Percentiles rank a stretch among this genome's conserved stretches.
Evolutionary conservation across 306 rosid genomes (phyloP).

Genomic region (Comarum palustre): DNA sequence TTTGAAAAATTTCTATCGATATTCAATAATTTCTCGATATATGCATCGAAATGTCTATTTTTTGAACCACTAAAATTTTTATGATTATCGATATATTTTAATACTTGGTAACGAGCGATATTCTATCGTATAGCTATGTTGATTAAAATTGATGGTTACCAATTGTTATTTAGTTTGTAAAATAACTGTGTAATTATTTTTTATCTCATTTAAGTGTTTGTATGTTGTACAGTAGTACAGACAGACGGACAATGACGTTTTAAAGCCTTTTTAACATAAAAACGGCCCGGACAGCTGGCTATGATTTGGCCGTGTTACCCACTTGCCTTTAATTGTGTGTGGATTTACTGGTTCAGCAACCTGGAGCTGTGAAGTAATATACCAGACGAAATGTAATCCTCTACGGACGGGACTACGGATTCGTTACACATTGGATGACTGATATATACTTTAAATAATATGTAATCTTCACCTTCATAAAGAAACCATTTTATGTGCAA

Average conservation of each 20-base stretch:
- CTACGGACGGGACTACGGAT: conserved; percentile 10
- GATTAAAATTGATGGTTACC: too few species aligned
- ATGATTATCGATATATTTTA: too few species aligned
- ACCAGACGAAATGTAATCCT: not conserved
- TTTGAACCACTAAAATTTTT: too few species aligned
- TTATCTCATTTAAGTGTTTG: too few species aligned
- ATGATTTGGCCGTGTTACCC: conserved; percentile 49
- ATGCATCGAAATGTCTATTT: too few species aligned
- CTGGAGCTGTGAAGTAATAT: conserved; percentile 8
- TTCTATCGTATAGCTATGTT: too few species aligned
- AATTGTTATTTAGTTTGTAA: too few species aligned
- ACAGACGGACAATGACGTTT: conserved; percentile 44
- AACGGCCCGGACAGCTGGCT: conserved; percentile 21
- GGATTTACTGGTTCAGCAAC: conserved; percentile 17
- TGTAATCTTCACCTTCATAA: not conserved
- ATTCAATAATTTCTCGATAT: too few species aligned
- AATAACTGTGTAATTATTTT: too few species aligned
- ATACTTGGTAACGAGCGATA: too few species aligned
- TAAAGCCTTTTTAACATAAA: conserved; percentile 16
- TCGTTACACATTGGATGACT: not conserved
- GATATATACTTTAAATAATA: not conserved
- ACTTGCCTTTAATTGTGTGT: conserved; percentile 31
- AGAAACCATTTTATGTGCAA: not conserved
- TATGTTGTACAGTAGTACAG: too few species aligned
- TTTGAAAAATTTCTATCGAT: too few species aligned